Evolutionary conservation across 352 stramenopile species (phyloP), one percentile per base, ranked within the genome.

Genomic region (Ophiocytium majus): DNA sequence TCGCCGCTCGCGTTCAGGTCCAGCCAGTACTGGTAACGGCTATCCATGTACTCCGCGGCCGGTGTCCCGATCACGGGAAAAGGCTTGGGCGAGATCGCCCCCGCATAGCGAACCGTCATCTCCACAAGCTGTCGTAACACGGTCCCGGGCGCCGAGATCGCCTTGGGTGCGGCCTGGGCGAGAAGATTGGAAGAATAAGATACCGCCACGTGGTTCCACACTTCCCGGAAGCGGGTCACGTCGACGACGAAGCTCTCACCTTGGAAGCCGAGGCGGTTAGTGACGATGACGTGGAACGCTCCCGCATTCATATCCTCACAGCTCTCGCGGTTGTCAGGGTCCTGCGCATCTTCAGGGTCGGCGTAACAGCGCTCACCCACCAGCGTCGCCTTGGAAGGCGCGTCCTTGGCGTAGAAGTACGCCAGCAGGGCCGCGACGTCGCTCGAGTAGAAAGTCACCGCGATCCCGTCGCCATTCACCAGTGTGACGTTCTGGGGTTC

Each of bases 241-340:
- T 71, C 57, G 28, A 28, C 57, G 28, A 71, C 57, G 57, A 71
- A 71, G 23, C 19, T 23, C 19, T 28, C 19, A 71, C 28, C 19
- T 28, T 71, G 23, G 57, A 71, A 23, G 28, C 57, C 57, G 57
- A 71, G 57, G 23, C 28, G 19, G 28, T 71, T 71, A 28, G 57
- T 71, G 57, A 71, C 19, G 28, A 71, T 71, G 57, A 71, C 28
- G 57, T 71, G 57, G 57, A 71, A 71, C 28, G 57, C 57, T 23
- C 57, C 57, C 28, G 57, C 57, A 28, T 71, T 71, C 57, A 71
- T 23, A 71, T 71, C 57, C 57, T 71, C 19, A 71, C 28, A 23
- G 28, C 57, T 23, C 57, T 71, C 57, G 57, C 57, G 57, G 57
- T 28, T 71, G 19, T 28, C 57, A 23, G 19, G 57, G 57, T 71